phyloP scores from a whole-genome alignment of 2,329 filamentous ascomycete genomes.

The Mycosphaerelloides madeirae region DNA sequence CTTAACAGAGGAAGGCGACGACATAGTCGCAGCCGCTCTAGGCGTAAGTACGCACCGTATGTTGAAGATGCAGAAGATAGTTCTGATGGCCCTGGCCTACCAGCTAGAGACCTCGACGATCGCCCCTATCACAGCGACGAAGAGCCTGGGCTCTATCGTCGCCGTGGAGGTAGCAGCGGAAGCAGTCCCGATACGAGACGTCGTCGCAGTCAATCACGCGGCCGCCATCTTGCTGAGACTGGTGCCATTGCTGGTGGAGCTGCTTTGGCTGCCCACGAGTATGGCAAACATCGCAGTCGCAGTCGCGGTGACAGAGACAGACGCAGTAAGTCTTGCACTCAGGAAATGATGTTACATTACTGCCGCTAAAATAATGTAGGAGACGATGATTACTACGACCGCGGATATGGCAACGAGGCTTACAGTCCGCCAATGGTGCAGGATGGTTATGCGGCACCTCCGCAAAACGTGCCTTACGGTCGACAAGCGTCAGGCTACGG shows the following conservation, averaged over 20 bases:
- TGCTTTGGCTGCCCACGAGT: conserved; percentile 54
- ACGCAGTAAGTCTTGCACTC: conserved; percentile 11
- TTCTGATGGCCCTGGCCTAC: conserved; percentile 49
- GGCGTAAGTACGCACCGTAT: conserved; percentile 39
- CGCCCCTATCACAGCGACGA: conserved; percentile 36
- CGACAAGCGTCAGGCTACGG: conserved; percentile 36
- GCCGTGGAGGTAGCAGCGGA: conserved; percentile 39
- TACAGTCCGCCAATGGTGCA: conserved; percentile 35
- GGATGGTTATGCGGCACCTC: conserved; percentile 27
- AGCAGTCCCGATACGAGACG: conserved; percentile 38
- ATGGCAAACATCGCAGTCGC: conserved; percentile 52
- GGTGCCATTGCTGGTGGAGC: conserved; percentile 55
- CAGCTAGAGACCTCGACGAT: conserved; percentile 53
- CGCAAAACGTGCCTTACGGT: conserved; percentile 26
- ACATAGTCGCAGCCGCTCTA: conserved; percentile 30
- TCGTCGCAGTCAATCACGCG: conserved; percentile 39
- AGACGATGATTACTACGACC: conserved; percentile 19
- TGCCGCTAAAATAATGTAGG: background rate
- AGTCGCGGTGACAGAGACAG: conserved; percentile 45
- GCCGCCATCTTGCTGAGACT: conserved; percentile 50
- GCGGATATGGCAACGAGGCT: conserved; percentile 20
- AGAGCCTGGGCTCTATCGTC: conserved; percentile 39
- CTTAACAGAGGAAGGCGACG: conserved; percentile 24
- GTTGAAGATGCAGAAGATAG: conserved; percentile 29
- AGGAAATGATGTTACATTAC: background rate